Evolutionary conservation across 345 rosid genomes (phyloP), one percentile per base, ranked within the genome.

Genomic region (Brassica rapa): DNA sequence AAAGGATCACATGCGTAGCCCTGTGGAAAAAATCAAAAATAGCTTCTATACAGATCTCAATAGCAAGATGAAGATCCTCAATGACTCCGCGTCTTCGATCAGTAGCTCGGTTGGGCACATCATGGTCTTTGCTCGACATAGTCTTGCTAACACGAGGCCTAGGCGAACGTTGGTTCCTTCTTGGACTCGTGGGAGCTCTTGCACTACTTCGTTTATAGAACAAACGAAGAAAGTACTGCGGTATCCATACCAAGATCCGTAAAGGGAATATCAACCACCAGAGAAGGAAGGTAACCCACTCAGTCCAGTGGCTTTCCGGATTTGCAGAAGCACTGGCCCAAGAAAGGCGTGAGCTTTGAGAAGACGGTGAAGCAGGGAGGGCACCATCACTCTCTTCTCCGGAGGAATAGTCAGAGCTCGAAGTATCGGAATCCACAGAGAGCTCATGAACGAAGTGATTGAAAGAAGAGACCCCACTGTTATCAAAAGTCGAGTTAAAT

Each of bases 1-100:
- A 93, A 77, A 95, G 90, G 78, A 93, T 82, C 69, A 80, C 80
- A 75, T 85, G 91, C 0, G 87, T 89, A 56, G 96, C 87, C 84
- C 88, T 87, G 81, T 88, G 99, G 75, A 93, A 87, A 80, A 86
- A 80, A 73, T 91, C 96, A 74, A 95, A 95, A 68, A 91, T 77
- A 77, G 88, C 84, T 80, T 93, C 99, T 73, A 91, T 95, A 79
- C 75, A 77, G 23, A 95, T 89, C 89, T 95, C 99, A 49, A 92
- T 91, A 24, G 86, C 97, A 65, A 95, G 87, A 82, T 95, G 97
- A 86, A 93, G 97, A 85, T 93, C 99, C 97, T 95, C 99, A 80
- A 95, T 81, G 78, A 93, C 94, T 76, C 99, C 99, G 7, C 99
- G 97, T 81, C 99, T 91, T 86, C 88, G 81, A 81, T 91, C 99